A percentile compares a stretch with the other conserved stretches of the same genome.
Evolutionary conservation across 164 flowering plant genomes (phyloP).

Genomic region (grape (Vitis vinifera)): ASM3070453v1 NC_081808.1:3088501-3089000

Average conservation of each 20-base stretch:
- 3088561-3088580: background rate
- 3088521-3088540: too few relatives aligned
- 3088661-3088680: conserved; percentile 74
- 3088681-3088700: conserved; percentile 84
- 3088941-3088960: conserved; percentile 93
- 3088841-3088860: conserved; percentile 51
- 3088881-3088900: conserved; percentile 58
- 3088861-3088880: conserved; percentile 89
- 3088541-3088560: too few relatives aligned
- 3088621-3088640: conserved; percentile 95
- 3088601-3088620: background rate
- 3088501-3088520: too few relatives aligned
- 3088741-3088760: conserved; percentile 91
- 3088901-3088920: conserved; percentile 81
- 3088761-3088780: conserved; percentile 78
- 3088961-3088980: conserved; percentile 89
- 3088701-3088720: conserved; percentile 80
- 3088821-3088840: conserved; percentile 68
- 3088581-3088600: background rate
- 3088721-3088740: conserved; percentile 79
- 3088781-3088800: conserved; percentile 75
- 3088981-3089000: conserved; percentile 50
- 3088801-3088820: conserved; percentile 81
- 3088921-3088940: conserved; percentile 90
- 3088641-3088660: conserved; percentile 72